Percentiles rank a stretch among this genome's conserved stretches.
Conservation (phyloP, 345 rosid species). For the Turritis glabra region DNA sequence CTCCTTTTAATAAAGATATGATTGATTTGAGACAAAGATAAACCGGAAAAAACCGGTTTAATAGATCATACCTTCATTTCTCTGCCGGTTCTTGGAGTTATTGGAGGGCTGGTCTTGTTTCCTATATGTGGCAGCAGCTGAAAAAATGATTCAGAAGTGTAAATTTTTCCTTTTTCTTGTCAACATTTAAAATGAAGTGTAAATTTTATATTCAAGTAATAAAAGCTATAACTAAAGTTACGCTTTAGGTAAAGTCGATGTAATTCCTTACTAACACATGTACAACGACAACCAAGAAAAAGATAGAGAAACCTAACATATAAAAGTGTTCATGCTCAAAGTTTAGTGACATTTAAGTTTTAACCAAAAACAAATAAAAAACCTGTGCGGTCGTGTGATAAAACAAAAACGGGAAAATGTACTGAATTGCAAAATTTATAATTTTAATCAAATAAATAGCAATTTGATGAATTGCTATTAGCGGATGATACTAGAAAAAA, state of each 20-base stretch:
- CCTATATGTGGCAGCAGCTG: constrained; percentile 47
- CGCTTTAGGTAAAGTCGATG: background rate
- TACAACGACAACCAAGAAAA: background rate
- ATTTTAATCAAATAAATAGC: background rate
- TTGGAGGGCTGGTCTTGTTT: constrained; percentile 50
- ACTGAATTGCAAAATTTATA: background rate
- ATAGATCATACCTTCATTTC: constrained; percentile 66
- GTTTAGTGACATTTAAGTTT: constrained; percentile 25
- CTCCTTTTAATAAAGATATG: constrained; percentile 17
- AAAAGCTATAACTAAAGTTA: background rate
- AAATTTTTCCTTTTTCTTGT: background rate
- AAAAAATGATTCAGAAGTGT: background rate
- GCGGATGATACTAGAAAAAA: background rate
- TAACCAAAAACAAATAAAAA: background rate
- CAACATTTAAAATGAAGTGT: background rate
- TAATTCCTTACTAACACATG: constrained; percentile 4
- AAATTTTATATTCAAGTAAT: background rate
- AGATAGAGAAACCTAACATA: background rate
- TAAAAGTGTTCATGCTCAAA: constrained; percentile 10
- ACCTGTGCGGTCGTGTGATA: constrained; percentile 13
- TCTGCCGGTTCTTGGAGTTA: constrained; percentile 77
- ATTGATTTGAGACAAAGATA: constrained; percentile 24
- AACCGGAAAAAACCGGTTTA: constrained; percentile 12
- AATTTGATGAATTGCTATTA: background rate
- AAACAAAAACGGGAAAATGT: background rate